These are phyloP conservation scores for Penicillium concentricum DNA, from an alignment of 2,329 filamentous ascomycete species.

Conservation along the genomic window DNA sequence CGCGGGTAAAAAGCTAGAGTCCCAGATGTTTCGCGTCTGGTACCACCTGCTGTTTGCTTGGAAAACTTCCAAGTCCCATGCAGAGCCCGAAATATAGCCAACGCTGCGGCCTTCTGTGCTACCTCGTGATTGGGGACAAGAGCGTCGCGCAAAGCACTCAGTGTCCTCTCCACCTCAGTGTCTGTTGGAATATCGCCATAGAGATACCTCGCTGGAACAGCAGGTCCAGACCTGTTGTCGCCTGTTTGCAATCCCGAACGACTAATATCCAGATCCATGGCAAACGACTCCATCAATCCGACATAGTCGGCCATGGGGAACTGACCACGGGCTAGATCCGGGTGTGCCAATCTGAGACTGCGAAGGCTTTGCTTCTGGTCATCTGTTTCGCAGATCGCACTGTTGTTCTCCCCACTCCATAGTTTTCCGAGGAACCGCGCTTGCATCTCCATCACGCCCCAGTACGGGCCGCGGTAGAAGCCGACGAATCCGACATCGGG, in stretches of 20 bases:
- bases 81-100: constrained; percentile 68
- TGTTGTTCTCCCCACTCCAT: constrained; percentile 50
- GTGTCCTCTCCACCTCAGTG: constrained; percentile 44
- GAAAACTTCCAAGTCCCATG: constrained; percentile 66
- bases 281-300: constrained; percentile 71
- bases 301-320: constrained; percentile 83
- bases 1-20: constrained; percentile 65
- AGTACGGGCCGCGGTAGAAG: constrained; percentile 81
- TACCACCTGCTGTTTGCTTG: constrained; percentile 51
- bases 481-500: constrained; percentile 74
- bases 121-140: constrained; percentile 41
- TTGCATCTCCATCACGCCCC: constrained; percentile 87
- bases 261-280: constrained; percentile 56
- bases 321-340: constrained; percentile 51
- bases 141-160: constrained; percentile 44
- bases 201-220: constrained; percentile 58
- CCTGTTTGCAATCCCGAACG: constrained; percentile 40
- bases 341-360: constrained; percentile 17
- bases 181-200: constrained; percentile 28
- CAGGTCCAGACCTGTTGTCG: constrained; percentile 35
- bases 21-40: constrained; percentile 53
- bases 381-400: constrained; percentile 22
- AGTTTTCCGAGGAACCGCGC: constrained; percentile 64
- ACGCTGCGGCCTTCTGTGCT: constrained; percentile 57
- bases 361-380: constrained; percentile 27